Percentiles rank a stretch among this genome's conserved stretches.
Conservation (phyloP, 192 early-diverging fungal species). For the Jimgerdemannia lactiflua region DNA sequence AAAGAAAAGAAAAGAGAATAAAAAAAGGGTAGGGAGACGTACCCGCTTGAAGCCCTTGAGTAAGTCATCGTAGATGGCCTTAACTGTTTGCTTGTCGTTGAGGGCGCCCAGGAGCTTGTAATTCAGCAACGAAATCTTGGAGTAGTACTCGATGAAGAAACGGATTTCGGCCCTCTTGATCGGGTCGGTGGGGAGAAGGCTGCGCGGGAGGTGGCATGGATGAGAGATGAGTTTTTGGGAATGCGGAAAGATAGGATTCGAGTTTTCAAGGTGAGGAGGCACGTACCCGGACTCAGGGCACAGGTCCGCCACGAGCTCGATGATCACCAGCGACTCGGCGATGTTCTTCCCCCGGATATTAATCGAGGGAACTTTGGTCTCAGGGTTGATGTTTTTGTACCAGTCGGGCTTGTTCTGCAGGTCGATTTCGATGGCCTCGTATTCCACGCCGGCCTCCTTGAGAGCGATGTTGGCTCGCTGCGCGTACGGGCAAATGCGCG, state of each 20-base stretch:
- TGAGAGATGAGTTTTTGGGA: not conserved
- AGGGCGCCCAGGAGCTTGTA: conserved; percentile 22
- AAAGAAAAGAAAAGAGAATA: not conserved
- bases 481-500: conserved; percentile 62
- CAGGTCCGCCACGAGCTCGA: conserved; percentile 63
- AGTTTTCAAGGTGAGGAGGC: not conserved
- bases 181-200: conserved; percentile 41
- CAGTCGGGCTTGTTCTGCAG: conserved; percentile 56
- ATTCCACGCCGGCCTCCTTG: conserved; percentile 46
- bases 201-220: not conserved
- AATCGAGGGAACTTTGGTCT: conserved; percentile 66
- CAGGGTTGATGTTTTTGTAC: conserved; percentile 63
- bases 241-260: not conserved
- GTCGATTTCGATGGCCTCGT: conserved; percentile 60
- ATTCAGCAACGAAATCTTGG: conserved; percentile 18
- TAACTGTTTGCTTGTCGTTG: conserved; percentile 16
- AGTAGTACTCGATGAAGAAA: conserved; percentile 42
- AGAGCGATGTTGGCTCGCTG: conserved; percentile 64
- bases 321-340: conserved; percentile 63
- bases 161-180: conserved; percentile 39
- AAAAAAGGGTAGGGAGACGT: not conserved
- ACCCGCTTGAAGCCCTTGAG: conserved; percentile 20
- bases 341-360: conserved; percentile 48
- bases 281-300: conserved; percentile 49
- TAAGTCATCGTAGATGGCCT: conserved; percentile 22